Conservation (phyloP, 2,329 filamentous ascomycete genomes). For the Penicillium sp. region DNA sequence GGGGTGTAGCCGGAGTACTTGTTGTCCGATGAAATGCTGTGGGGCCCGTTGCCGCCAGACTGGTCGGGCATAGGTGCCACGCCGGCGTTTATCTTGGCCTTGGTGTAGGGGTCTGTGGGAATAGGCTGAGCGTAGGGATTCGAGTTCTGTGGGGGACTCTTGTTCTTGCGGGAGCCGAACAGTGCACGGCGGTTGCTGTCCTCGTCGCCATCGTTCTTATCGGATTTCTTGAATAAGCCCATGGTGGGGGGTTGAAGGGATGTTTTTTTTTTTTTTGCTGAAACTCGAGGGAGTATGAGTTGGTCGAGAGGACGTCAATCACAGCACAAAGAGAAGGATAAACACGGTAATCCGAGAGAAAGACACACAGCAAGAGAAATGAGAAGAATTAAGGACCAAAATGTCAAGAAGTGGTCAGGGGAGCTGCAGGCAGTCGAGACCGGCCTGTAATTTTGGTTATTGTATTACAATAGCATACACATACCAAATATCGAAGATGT, state of each 20-base stretch:
- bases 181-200: slow-evolving; percentile 56
- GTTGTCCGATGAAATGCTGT: slow-evolving; percentile 35
- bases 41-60: slow-evolving; percentile 25
- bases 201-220: slow-evolving; percentile 49
- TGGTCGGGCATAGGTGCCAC: slow-evolving; percentile 38
- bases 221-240: slow-evolving; percentile 55
- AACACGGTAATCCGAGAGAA: not conserved
- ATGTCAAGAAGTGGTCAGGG: slow-evolving; percentile 22
- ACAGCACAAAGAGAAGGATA: not conserved
- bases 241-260: slow-evolving; percentile 17
- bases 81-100: slow-evolving; percentile 47
- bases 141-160: slow-evolving; percentile 51
- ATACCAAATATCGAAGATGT: not conserved
- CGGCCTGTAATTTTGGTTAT: not conserved
- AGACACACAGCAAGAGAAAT: slow-evolving; percentile 10
- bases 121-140: slow-evolving; percentile 61
- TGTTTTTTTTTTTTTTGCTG: not conserved
- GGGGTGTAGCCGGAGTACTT: slow-evolving; percentile 41
- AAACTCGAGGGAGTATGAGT: not conserved
- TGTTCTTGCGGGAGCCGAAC: slow-evolving; percentile 58
- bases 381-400: slow-evolving; percentile 1
- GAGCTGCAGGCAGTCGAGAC: slow-evolving; percentile 24
- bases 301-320: not conserved
- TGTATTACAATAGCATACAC: not conserved
- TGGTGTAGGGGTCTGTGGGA: slow-evolving; percentile 56